A percentile compares a stretch with the other conserved stretches of the same genome.
These are phyloP conservation scores for Theobroma cacao DNA, from an alignment of 345 rosid species.

Conservation along the genomic window DNA sequence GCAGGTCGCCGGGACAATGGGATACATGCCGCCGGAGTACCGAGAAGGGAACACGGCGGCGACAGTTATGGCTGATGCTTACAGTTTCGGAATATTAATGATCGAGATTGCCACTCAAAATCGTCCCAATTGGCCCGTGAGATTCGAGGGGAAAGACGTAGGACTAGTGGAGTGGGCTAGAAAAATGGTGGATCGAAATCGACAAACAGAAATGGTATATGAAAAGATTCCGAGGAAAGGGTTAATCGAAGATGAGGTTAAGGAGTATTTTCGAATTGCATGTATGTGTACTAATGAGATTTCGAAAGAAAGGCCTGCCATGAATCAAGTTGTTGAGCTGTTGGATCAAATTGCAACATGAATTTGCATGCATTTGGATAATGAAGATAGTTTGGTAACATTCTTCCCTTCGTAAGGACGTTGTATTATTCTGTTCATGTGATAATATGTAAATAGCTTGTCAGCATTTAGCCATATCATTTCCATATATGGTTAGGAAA, in stretches of 20 bases:
- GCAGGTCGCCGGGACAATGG: conserved; percentile 91
- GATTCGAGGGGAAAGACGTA: conserved; percentile 33
- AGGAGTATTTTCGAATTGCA: conserved; percentile 64
- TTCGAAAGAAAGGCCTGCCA: conserved; percentile 50
- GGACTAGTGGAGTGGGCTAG: conserved; percentile 61
- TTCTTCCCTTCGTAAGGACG: background rate
- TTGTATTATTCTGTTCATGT: background rate
- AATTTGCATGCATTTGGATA: conserved; percentile 1
- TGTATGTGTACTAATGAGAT: conserved; percentile 45
- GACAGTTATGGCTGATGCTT: conserved; percentile 62
- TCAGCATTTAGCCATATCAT: background rate
- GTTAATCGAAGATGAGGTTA: conserved; percentile 26
- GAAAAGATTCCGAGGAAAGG: conserved; percentile 21
- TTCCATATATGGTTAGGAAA: background rate
- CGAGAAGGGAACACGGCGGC: conserved; percentile 68
- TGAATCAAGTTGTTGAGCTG: conserved; percentile 42
- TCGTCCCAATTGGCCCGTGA: conserved; percentile 63
- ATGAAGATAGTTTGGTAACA: background rate
- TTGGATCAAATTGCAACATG: conserved; percentile 18
- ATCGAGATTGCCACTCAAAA: conserved; percentile 57
- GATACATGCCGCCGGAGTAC: conserved; percentile 98
- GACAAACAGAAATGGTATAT: conserved; percentile 55
- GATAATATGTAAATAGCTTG: background rate
- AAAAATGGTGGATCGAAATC: conserved; percentile 33
- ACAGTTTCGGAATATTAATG: conserved; percentile 85